A percentile compares a stretch with the other conserved stretches of the same genome.
phyloP scores from a whole-genome alignment of 768 basidiomycete genomes.

The Rubroboletus pulcherrimus region DNA sequence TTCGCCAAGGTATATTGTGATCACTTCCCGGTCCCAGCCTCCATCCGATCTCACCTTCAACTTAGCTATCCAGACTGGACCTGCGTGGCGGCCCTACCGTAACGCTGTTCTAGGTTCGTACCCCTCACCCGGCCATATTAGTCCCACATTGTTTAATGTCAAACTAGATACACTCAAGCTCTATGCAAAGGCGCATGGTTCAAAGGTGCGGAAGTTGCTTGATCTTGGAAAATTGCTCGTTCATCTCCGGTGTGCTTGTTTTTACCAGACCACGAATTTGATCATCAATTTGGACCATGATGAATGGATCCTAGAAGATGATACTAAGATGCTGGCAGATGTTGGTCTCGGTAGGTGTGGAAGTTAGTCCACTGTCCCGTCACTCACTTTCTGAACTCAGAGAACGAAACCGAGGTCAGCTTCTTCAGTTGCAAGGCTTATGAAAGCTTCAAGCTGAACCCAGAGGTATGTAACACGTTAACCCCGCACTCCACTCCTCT shows the following conservation, averaged over 20 bases:
- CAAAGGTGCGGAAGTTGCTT: slow-evolving; percentile 57
- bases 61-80: slow-evolving; percentile 64
- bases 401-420: slow-evolving; percentile 94
- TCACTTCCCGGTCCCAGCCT: neutral
- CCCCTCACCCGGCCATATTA: neutral
- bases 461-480: slow-evolving; percentile 50
- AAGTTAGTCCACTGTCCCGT: neutral
- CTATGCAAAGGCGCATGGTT: slow-evolving; percentile 91
- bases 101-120: slow-evolving; percentile 62
- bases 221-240: neutral
- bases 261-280: slow-evolving; percentile 81
- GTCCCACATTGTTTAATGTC: neutral
- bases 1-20: slow-evolving; percentile 52
- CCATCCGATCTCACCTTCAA: slow-evolving; percentile 6
- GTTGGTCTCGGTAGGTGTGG: slow-evolving; percentile 69
- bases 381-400: slow-evolving; percentile 37
- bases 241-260: neutral
- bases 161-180: slow-evolving; percentile 84
- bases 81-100: slow-evolving; percentile 89
- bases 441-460: slow-evolving; percentile 76
- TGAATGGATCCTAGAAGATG: slow-evolving; percentile 83
- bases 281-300: slow-evolving; percentile 98
- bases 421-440: slow-evolving; percentile 82
- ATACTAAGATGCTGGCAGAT: slow-evolving; percentile 58
- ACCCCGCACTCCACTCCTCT: neutral